Evolutionary conservation across 306 rosid genomes (phyloP), one percentile per base, ranked within the genome.

Genomic region (Lagenaria siceraria): DNA sequence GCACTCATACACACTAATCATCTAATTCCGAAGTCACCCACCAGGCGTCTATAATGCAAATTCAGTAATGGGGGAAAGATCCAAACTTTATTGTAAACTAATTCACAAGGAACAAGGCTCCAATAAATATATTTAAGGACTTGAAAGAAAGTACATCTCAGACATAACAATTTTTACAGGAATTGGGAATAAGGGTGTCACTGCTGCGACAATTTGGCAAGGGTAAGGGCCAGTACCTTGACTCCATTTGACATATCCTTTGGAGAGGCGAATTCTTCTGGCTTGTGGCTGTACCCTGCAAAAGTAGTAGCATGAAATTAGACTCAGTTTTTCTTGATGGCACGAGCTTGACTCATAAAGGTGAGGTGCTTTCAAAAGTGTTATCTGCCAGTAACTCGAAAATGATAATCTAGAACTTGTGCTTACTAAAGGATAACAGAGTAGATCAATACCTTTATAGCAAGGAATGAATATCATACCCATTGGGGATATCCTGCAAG

Each of bases 401-500:
- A 36, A 33, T 36, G 31, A n/a, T 17, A 54, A 25, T 18, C 10
- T 17, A 10, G 21, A 74, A 19, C 6, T 74, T 29, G 18, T 25
- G 52, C 35, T 51, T 22, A 52, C 35, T 25, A 48, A 25, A 66
- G 64, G 24, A 51, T 54, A 48, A 25, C 56, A 75, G 18, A 53
- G 80, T 29, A 40, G 84, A 74, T 79, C 27, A 81, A 60, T 82
- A 95, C 97, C 99, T 92, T 90, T 90, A 89, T 88, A 95, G 78
- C 99, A 92, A 58, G 99, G 97, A 87, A 95, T 90, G 87, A 95
- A 95, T 80, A 90, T 83, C 99, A 95, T 92, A 82, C 97, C 97
- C 99, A 89, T 95, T 12, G 93, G 91, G 68, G 97, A 92, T 73
- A 90, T 78, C 83, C 99, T 95, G 91, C 88, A 87, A 81, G 43